These are phyloP conservation scores for Fulvia fulva DNA, from an alignment of 2,329 filamentous ascomycete species.

Conservation along the genomic window DNA sequence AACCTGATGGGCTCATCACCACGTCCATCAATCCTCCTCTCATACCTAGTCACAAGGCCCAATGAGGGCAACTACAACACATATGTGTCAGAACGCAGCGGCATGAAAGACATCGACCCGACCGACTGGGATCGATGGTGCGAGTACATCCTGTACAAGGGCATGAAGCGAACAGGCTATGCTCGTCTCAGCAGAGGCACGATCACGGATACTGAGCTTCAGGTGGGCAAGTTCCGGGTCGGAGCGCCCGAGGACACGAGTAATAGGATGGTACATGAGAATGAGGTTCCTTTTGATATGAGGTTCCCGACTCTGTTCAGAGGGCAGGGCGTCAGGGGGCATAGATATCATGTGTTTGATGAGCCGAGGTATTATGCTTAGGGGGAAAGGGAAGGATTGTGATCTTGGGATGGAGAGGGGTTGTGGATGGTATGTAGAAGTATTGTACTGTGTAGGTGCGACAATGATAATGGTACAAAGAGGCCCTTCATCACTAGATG, in stretches of 20 bases:
- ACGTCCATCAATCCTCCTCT: slow-evolving; percentile 79
- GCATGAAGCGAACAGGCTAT: slow-evolving; percentile 78
- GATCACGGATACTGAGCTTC: slow-evolving; percentile 95
- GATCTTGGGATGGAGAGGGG: background rate
- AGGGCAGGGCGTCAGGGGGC: slow-evolving; percentile 80
- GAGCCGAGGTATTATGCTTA: slow-evolving; percentile 67
- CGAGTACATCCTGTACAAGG: slow-evolving; percentile 97
- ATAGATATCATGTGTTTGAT: slow-evolving; percentile 92
- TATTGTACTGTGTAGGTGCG: background rate
- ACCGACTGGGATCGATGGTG: slow-evolving; percentile 97
- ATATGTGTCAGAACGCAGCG: slow-evolving; percentile 78
- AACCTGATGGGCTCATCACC: slow-evolving; percentile 79
- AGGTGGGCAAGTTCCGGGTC: slow-evolving; percentile 90
- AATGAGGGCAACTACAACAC: slow-evolving; percentile 94
- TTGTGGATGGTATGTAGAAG: background rate
- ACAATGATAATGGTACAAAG: background rate
- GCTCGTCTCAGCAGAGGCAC: slow-evolving; percentile 82
- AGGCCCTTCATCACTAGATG: background rate
- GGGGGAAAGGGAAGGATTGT: background rate
- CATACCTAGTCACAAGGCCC: slow-evolving; percentile 88
- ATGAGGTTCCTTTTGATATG: slow-evolving; percentile 69
- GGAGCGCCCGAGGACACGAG: slow-evolving; percentile 61
- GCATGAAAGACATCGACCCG: slow-evolving; percentile 93
- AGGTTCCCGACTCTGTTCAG: slow-evolving; percentile 82
- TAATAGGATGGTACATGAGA: slow-evolving; percentile 65